Base-by-base conservation (phyloP, 345 rosid genomes). In the Rhodomyrtus tomentosa region DNA sequence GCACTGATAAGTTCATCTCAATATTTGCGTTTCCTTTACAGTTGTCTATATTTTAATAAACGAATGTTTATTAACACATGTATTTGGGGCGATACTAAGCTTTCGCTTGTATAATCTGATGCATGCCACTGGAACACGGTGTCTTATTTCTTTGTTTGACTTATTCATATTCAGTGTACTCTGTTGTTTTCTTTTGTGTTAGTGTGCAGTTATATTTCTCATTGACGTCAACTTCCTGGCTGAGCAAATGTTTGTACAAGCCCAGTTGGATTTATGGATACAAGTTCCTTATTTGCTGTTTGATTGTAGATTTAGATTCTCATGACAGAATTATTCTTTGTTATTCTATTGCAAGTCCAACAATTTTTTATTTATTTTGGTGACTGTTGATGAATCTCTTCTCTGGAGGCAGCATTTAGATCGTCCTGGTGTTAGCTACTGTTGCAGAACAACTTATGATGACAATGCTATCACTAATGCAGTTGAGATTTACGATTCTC, bases 391-490 rank as follows among this genome's bases (percentile, higher is more conserved):
- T 72, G n/a, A 55, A 7, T 40, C 18, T 59, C 50, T 53, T 55
- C 50, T 27, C 36, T 73, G 86, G 55, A 45, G 87, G 89, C 89
- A 92, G 95, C 85, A 87, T 84, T 83, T 92, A 86, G 92, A 92
- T 88, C 89, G 88, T 72, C 91, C 92, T 24, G 93, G 93, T 84
- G 88, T 91, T 82, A 89, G 89, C 86, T 92, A 88, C 87, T 92
- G 95, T 87, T 89, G 88, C 52, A 88, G 93, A 88, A 89, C 92
- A 73, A 91, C 95, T 48, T 89, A 90, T 82, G 92, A 92, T 84
- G 95, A 92, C 76, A 91, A 92, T 86, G 93, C 93, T 14, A 92
- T 92, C 52, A 92, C 95, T 74, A 92, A 91, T 62, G 95, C 95
- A 20, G 87, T 92, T 84, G 93, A 92, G 88, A 92, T 92, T 81